Evolutionary conservation across 345 rosid genomes (phyloP), one percentile per base, ranked within the genome.

Genomic region (Luvunga scandens): DNA sequence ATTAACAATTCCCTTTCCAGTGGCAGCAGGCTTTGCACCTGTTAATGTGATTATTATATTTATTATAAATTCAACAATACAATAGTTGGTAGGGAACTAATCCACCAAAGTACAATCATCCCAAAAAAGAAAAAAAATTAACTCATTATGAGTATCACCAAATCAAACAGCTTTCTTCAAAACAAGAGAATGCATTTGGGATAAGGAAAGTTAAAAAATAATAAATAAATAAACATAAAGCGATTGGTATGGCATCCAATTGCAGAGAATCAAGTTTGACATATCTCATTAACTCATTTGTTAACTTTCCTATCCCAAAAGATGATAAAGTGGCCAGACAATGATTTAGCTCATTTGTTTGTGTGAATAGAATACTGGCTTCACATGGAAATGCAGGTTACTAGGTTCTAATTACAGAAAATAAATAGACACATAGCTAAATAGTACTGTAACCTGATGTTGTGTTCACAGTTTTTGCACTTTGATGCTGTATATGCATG

Each of bases 21-120:
- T 60, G 76, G 79, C 34, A 31, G 81, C 66, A 76, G 79, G 67
- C 84, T 78, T 84, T 28, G 85, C 36, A 81, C 84, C 89, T 87
- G 55, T 39, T 13, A n/a, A 42, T 30, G 36, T 36, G n/a, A 33
- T 62, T 71, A 31, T 56, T 27, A 55, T 27, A 73, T 21, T 45
- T 10, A 71, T 30, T 4, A 68, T 9, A 1, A 12, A 72, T 65
- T 50, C 63, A 62, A 56, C 61, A 36, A 78, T 66, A 42, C 22
- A 45, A 77, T 34, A 68, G 28, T 7, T n/a, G 57, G 28, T n/a
- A 1, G 1, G 27, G 62, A 24, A n/a, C 9, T 59, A 59, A 59
- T 9, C 62, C 62, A n/a, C 62, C 12, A 24, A 53, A 18, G 22
- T 18, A 53, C 57, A 16, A 53, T 16, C 22, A 53, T 53, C 18